Evolutionary conservation across 805 yeast species (phyloP), one percentile per base, ranked within the genome.

Genomic region (Hanseniaspora taiwanica): DNA sequence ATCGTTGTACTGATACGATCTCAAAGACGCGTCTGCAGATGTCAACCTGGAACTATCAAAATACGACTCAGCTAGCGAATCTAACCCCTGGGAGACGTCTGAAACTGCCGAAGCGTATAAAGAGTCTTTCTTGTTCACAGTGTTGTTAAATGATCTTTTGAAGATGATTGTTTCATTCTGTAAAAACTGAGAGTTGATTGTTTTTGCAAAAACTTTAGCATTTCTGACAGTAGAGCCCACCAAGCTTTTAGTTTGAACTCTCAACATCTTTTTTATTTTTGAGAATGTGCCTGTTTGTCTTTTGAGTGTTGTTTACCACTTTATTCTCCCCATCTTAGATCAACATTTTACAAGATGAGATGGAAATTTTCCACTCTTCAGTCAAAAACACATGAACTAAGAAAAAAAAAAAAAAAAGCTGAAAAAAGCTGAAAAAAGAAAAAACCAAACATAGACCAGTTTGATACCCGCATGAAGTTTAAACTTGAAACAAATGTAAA

Each of bases 231-330:
- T n/a, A n/a, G n/a, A n/a, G n/a, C n/a, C n/a, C 25, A 23, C 7
- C 25, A 23, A 23, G 10, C 25, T 23, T 23, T 23, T 23, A 10
- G 25, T 7, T 7, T 23, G 7, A 23, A 10, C 25, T 32, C 49
- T 43, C 21, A 44, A 36, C 49, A 46, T 23, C 25, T 23, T 7
- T 23, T 23, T 23, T 23, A 10, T 23, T n/a, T n/a, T n/a, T n/a
- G n/a, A n/a, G n/a, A n/a, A 10, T 23, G 25, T 23, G 25, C 10
- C 9, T 23, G 25, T 7, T 23, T 23, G 10, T 7, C 10, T 31
- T n/a, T n/a, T n/a, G n/a, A n/a, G n/a, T n/a, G n/a, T n/a, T n/a
- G n/a, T n/a, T n/a, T n/a, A n/a, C n/a, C n/a, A n/a, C n/a, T n/a
- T n/a, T n/a, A n/a, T n/a, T n/a, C n/a, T n/a, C n/a, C n/a, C n/a